Evolutionary conservation across 1,139 yeast genomes (phyloP), one percentile per base, ranked within the genome.

Genomic region (Debaryomycetaceae sp.): DNA sequence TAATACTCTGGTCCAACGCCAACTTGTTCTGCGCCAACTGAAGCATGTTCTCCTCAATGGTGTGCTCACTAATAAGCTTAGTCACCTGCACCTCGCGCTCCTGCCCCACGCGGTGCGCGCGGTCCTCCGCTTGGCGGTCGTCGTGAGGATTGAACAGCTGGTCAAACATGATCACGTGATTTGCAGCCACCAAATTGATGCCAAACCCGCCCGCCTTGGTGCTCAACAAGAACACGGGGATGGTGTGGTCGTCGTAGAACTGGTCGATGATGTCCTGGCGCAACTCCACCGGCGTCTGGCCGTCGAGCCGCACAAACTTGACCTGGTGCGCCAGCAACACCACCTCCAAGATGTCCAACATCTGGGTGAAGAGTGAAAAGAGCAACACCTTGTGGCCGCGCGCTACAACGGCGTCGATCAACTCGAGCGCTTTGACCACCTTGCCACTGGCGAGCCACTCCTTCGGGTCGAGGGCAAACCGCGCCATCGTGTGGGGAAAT

Each of bases 191-290:
- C 45, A 91, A 71, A 50, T 91, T 91, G 56, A 91, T 91, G 37
- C 98, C 98, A 59, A 91, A 91, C 1, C 98, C 98, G 48, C 98
- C 99, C 0, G 98, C 98, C 51, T 85, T 86, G 3, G 99, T 91
- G 7, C 96, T 84, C 26, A 91, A 65, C 34, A 91, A 65, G 48
- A 91, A 91, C 4, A 91, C 83, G 0, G 95, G 93, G 40, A 91
- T 84, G 3, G 78, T 70, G 1, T 73, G 72, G 41, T 89, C 95
- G 16, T 83, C 89, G 51, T 88, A 82, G 51, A 85, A 91, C 43
- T 76, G 77, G 59, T 89, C 97, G 44, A 91, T 91, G 46, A 91
- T 65, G 38, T 85, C 89, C 55, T 91, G 99, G 49, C 99, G 75
- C 23, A 84, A 78, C 39, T 91, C 96, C 32, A 91, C 99, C 4